These are phyloP conservation scores for Clavispora phyllophila DNA, from an alignment of 805 yeast genomes.

Conservation along the genomic window DNA sequence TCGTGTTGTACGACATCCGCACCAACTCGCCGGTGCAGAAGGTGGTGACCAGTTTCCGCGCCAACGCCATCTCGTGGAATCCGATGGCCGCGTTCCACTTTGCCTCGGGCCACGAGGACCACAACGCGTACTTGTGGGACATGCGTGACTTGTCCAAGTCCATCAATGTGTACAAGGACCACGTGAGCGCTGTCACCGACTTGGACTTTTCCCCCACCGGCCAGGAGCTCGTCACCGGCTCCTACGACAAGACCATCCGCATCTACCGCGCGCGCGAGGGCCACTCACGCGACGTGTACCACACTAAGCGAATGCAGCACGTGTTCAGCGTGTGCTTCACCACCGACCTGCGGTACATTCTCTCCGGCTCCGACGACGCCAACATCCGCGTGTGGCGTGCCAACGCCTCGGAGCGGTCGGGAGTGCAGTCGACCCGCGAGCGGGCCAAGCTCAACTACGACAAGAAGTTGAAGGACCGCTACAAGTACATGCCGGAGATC, in stretches of 20 bases:
- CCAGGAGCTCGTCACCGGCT: conserved; percentile 89
- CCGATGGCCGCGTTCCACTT: conserved; percentile 96
- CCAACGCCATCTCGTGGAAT: conserved; percentile 89
- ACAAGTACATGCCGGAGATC: conserved; percentile 94
- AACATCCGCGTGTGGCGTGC: conserved; percentile 93
- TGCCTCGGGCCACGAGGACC: conserved; percentile 91
- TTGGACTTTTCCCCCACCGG: conserved; percentile 97
- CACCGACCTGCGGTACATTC: conserved; percentile 82
- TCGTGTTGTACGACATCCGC: conserved; percentile 85
- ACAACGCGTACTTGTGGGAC: conserved; percentile 90
- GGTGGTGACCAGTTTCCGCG: conserved; percentile 73
- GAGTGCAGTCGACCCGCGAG: conserved; percentile 74
- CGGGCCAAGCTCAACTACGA: conserved; percentile 85
- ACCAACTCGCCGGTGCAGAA: conserved; percentile 91
- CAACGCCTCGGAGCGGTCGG: conserved; percentile 76
- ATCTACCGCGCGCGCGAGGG: conserved; percentile 74
- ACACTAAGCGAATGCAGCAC: conserved; percentile 96
- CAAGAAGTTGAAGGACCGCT: conserved; percentile 85
- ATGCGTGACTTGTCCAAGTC: conserved; percentile 88
- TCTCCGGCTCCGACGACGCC: conserved; percentile 94
- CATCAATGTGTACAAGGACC: conserved; percentile 85
- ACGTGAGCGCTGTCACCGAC: conserved; percentile 92
- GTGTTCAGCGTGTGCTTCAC: conserved; percentile 79
- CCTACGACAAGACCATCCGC: conserved; percentile 90
- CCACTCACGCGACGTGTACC: conserved; percentile 92